These are phyloP conservation scores for Alternaria sp. DNA, from an alignment of 2,329 filamentous ascomycete species.

Conservation along the genomic window DNA sequence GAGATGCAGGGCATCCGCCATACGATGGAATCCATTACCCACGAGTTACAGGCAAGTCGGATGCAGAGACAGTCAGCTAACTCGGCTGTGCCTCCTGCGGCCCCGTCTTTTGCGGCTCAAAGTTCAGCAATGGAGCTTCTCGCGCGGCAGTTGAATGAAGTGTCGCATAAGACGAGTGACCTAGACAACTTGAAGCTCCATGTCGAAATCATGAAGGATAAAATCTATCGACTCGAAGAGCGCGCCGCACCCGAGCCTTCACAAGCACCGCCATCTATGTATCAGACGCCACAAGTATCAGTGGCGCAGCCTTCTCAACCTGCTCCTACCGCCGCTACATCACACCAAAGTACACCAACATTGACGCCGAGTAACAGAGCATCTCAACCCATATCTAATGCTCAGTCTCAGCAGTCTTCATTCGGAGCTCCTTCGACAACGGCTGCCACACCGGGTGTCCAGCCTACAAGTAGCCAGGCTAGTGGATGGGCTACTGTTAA, in stretches of 20 bases:
- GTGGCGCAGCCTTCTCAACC: neutral
- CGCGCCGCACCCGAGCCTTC: slow-evolving; percentile 13
- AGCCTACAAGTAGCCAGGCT: slow-evolving; percentile 25
- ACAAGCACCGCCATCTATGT: slow-evolving; percentile 15
- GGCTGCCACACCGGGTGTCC: slow-evolving; percentile 26
- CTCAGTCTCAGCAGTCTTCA: slow-evolving; percentile 8
- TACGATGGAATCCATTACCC: slow-evolving; percentile 48
- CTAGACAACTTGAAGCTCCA: slow-evolving; percentile 58
- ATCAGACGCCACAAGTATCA: slow-evolving; percentile 17
- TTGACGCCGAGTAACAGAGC: neutral
- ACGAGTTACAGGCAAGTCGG: slow-evolving; percentile 40
- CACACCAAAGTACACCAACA: neutral
- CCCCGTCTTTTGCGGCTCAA: slow-evolving; percentile 27
- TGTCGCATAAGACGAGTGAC: slow-evolving; percentile 56
- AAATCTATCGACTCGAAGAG: slow-evolving; percentile 52
- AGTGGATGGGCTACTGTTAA: slow-evolving; percentile 58
- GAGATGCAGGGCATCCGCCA: slow-evolving; percentile 52
- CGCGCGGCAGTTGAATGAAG: slow-evolving; percentile 50
- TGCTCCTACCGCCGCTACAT: neutral
- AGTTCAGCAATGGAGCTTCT: slow-evolving; percentile 56
- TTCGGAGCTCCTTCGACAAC: slow-evolving; percentile 10
- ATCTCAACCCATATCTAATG: slow-evolving; percentile 1
- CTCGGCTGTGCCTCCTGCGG: slow-evolving; percentile 5
- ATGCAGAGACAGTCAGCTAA: slow-evolving; percentile 25
- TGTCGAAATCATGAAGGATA: slow-evolving; percentile 59